Evolutionary conservation across 1,139 yeast genomes (phyloP), one percentile per base, ranked within the genome.

Genomic region (Suhomyces kunorum): DNA sequence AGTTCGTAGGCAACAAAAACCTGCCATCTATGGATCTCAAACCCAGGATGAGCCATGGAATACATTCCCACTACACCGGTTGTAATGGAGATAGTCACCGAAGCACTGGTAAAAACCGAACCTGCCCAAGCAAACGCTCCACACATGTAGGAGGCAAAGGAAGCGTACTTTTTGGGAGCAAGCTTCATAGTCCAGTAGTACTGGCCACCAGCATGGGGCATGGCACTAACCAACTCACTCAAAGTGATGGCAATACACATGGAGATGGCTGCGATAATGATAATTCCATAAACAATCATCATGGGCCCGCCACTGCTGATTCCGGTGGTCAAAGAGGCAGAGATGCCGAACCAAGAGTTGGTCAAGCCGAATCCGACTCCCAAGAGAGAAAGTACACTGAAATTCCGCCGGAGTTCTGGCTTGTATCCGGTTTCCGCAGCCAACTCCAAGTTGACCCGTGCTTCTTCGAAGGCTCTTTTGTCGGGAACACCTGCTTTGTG

Each of bases 101-200:
- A 76, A 12, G 82, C 78, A 43, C 76, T 65, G 8, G 83, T 76
- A 56, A 78, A 78, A 15, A 78, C 64, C 3, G 82, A 59, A 7
- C 83, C 83, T 24, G 78, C 77, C 78, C 79, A 76, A 2, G 80
- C 79, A 43, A 77, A 64, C 6, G 78, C 69, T 15, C 82, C 83
- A 53, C 81, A 76, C 50, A 75, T 48, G 51, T 74, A 78, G 8
- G 81, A 76, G 53, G 64, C 62, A 37, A 73, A 74, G 33, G 73
- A 64, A 14, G 77, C 72, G 41, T 67, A 65, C 48, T 62, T 70
- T 49, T 62, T 68, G 14, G 80, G 83, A 8, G 81, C 77, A 46
- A 79, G 60, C 24, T 74, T 73, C 50, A 78, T 60, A 2, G 81
- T 74, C 84, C 84, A 79, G 41, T 74, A 79, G 53, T 78, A 77